These are phyloP conservation scores for Oryza coarctata DNA, from an alignment of 176 grass and related monocot species.

Conservation along the genomic window DNA sequence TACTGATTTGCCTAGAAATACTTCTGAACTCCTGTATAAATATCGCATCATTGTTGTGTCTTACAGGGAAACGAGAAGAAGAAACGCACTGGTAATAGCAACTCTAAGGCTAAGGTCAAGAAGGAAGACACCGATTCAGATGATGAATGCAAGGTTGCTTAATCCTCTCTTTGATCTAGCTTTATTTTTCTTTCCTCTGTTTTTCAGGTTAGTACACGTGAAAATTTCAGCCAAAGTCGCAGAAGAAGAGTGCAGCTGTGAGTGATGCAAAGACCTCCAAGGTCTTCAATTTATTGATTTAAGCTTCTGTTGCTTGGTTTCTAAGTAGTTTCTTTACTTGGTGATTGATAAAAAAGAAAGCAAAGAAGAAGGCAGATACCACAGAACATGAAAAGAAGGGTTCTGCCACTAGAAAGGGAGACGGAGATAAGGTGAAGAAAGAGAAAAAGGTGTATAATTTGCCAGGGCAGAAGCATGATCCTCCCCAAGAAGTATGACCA, in stretches of 20 bases:
- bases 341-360: slow-evolving; percentile 51
- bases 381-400: slow-evolving; percentile 33
- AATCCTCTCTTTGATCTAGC: background rate
- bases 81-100: slow-evolving; percentile 30
- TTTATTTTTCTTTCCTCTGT: slow-evolving; percentile 9
- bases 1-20: background rate
- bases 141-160: slow-evolving; percentile 33
- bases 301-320: slow-evolving; percentile 21
- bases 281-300: slow-evolving; percentile 30
- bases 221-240: slow-evolving; percentile 27
- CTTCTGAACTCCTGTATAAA: background rate
- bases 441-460: slow-evolving; percentile 77
- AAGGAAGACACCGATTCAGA: slow-evolving; percentile 41
- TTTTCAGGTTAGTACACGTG: background rate
- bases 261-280: slow-evolving; percentile 34
- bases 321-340: slow-evolving; percentile 19
- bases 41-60: background rate
- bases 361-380: slow-evolving; percentile 33
- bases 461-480: slow-evolving; percentile 93
- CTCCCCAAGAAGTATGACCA: slow-evolving; percentile 73
- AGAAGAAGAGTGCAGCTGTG: slow-evolving; percentile 33
- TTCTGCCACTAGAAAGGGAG: background rate
- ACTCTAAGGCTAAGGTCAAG: slow-evolving; percentile 44
- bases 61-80: slow-evolving; percentile 42
- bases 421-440: slow-evolving; percentile 17